Evolutionary conservation across 75 land plant genomes (phyloP).

Genomic region (Pinus albicaulis): DNA sequence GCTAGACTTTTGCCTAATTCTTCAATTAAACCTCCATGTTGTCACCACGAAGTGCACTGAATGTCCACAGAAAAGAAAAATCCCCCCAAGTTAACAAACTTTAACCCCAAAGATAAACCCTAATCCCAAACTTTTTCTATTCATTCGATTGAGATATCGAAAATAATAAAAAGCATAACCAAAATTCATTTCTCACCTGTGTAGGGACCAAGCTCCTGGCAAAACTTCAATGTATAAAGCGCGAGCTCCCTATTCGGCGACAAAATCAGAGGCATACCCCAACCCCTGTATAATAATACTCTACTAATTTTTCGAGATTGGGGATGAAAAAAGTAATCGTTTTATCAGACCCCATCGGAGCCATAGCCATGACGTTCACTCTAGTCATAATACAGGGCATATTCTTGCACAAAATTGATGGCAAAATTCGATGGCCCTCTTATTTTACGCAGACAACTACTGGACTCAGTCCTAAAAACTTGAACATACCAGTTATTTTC

Average conservation of each 20-base stretch:
- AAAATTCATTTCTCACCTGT: conserved; percentile 52
- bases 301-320: conserved; percentile 67
- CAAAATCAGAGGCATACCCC: conserved; percentile 77
- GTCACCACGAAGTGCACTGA: conserved; percentile 71
- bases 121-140: too few species aligned
- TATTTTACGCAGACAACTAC: conserved; percentile 66
- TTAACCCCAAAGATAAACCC: too few species aligned
- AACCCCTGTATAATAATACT: conserved; percentile 42
- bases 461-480: conserved; percentile 68
- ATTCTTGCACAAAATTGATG: conserved; percentile 85
- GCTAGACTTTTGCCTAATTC: conserved; percentile 83
- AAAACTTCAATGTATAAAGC: conserved; percentile 83
- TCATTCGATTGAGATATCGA: not conserved
- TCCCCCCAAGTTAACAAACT: too few species aligned
- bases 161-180: not conserved
- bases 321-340: conserved; percentile 93
- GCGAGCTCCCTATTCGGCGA: conserved; percentile 91
- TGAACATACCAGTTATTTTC: conserved; percentile 94
- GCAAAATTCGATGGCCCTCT: conserved; percentile 83
- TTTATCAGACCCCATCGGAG: conserved; percentile 94
- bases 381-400: conserved; percentile 72
- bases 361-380: conserved; percentile 93
- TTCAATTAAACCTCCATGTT: conserved; percentile 98
- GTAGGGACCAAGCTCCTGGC: conserved; percentile 73
- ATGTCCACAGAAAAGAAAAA: too few species aligned